A percentile compares a stretch with the other conserved stretches of the same genome.
Evolutionary conservation across 768 basidiomycete genomes (phyloP).

Genomic region (Tricholoma flavovirens): DNA sequence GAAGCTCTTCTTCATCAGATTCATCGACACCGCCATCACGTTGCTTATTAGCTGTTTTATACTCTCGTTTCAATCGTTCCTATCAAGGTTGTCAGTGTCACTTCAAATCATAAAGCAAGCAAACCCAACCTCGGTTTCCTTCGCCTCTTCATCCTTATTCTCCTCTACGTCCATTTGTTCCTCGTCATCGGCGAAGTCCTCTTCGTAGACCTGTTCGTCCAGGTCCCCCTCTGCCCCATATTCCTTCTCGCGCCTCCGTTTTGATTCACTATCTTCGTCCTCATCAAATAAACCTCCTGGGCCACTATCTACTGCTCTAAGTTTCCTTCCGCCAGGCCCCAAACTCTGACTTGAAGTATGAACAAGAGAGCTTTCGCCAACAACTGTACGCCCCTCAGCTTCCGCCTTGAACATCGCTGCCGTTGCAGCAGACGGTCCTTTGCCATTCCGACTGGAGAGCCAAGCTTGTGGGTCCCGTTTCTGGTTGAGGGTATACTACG

Average conservation of each 20-base stretch:
- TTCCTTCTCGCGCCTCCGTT: slow-evolving; percentile 48
- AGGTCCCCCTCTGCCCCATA: slow-evolving; percentile 73
- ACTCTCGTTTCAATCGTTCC: slow-evolving; percentile 83
- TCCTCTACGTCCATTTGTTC: slow-evolving; percentile 68
- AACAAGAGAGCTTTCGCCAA: slow-evolving; percentile 41
- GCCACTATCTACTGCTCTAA: slow-evolving; percentile 67
- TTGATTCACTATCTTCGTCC: slow-evolving; percentile 51
- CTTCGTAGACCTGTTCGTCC: slow-evolving; percentile 80
- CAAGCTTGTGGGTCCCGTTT: slow-evolving; percentile 74
- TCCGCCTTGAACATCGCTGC: slow-evolving; percentile 67
- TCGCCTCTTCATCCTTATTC: slow-evolving; percentile 74
- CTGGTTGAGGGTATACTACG: slow-evolving; percentile 51
- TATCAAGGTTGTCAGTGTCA: slow-evolving; percentile 21
- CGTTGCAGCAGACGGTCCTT: slow-evolving; percentile 55
- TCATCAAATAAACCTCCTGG: slow-evolving; percentile 58
- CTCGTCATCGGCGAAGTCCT: slow-evolving; percentile 84
- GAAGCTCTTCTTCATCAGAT: slow-evolving; percentile 66
- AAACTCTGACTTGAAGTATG: slow-evolving; percentile 49
- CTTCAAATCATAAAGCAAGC: neutral
- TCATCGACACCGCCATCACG: slow-evolving; percentile 67
- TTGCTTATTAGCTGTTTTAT: slow-evolving; percentile 69
- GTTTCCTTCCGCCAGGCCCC: slow-evolving; percentile 61
- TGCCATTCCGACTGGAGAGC: slow-evolving; percentile 59
- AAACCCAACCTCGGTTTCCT: slow-evolving; percentile 64
- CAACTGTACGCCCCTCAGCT: slow-evolving; percentile 38